phyloP scores from a whole-genome alignment of 805 yeast genomes.

The Ogataea angusta region DNA sequence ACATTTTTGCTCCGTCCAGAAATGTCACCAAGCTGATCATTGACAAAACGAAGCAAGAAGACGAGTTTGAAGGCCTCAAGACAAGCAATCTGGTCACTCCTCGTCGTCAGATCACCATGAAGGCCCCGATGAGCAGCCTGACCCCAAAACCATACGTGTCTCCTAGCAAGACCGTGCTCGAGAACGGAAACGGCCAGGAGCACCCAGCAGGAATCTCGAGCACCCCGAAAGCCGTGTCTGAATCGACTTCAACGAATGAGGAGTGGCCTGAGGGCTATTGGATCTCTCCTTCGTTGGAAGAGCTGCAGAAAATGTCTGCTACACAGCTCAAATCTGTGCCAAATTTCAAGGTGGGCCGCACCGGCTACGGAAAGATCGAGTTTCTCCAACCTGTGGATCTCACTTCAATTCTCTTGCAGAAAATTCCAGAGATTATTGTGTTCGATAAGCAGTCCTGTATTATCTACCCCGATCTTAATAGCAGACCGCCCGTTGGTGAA shows the following conservation, averaged over 20 bases:
- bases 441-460: constrained; percentile 59
- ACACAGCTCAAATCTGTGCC: constrained; percentile 61
- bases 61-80: constrained; percentile 23
- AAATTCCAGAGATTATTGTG: constrained; percentile 62
- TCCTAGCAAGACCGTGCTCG: constrained; percentile 7
- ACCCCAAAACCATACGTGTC: constrained; percentile 1
- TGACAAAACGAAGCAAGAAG: constrained; percentile 35
- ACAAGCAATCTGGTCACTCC: constrained; percentile 20
- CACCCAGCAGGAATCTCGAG: not conserved
- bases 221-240: not conserved
- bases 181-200: not conserved
- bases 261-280: constrained; percentile 68
- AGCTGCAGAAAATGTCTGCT: constrained; percentile 56
- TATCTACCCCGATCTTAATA: constrained; percentile 67
- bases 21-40: constrained; percentile 53
- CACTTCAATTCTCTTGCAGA: constrained; percentile 58
- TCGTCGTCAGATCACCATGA: constrained; percentile 33
- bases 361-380: constrained; percentile 71
- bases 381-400: constrained; percentile 83
- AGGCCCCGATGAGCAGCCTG: constrained; percentile 2
- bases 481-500: constrained; percentile 65
- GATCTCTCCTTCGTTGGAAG: constrained; percentile 73
- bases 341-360: constrained; percentile 74
- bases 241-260: not conserved
- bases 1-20: constrained; percentile 62